Evolutionary conservation across 208 protist species (phyloP).

Genomic region (Porcisia deanei): DNA sequence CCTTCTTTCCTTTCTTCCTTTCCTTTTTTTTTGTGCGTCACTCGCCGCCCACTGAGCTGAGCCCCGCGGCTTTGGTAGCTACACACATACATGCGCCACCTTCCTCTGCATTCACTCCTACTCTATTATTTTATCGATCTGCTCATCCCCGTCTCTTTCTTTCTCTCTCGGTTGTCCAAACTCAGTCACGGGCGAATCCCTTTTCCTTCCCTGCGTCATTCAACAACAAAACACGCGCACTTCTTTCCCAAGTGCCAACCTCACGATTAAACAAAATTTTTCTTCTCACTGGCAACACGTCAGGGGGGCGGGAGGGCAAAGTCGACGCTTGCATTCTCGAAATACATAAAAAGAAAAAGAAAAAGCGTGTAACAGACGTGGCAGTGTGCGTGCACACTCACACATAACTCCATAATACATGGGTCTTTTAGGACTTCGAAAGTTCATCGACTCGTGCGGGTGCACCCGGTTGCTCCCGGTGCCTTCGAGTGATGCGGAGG

Average conservation of each 20-base stretch:
- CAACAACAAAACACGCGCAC: background rate
- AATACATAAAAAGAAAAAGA: background rate
- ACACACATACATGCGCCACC: background rate
- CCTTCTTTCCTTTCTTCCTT: background rate
- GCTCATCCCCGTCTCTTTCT: too few species aligned
- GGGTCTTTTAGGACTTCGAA: constrained; percentile 81
- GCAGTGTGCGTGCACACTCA: background rate
- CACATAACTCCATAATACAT: constrained; percentile 27
- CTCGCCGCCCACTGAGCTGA: background rate
- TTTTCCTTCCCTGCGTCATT: background rate
- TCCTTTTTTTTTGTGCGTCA: background rate
- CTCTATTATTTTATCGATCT: background rate
- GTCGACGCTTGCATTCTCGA: background rate
- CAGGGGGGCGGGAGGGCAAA: too few species aligned
- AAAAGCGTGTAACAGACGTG: background rate
- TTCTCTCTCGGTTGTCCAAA: background rate
- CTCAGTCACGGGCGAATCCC: background rate
- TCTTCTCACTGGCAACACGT: too few species aligned
- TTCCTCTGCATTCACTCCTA: background rate
- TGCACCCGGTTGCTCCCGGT: constrained; percentile 73
- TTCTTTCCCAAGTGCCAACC: background rate
- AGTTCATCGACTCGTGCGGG: constrained; percentile 78
- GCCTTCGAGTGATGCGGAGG: constrained; percentile 51
- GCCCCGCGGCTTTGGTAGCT: background rate
- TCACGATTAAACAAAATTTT: background rate